Base-by-base conservation (phyloP, 2,329 filamentous ascomycete genomes). In the Domatiomyces catenatus region DNA sequence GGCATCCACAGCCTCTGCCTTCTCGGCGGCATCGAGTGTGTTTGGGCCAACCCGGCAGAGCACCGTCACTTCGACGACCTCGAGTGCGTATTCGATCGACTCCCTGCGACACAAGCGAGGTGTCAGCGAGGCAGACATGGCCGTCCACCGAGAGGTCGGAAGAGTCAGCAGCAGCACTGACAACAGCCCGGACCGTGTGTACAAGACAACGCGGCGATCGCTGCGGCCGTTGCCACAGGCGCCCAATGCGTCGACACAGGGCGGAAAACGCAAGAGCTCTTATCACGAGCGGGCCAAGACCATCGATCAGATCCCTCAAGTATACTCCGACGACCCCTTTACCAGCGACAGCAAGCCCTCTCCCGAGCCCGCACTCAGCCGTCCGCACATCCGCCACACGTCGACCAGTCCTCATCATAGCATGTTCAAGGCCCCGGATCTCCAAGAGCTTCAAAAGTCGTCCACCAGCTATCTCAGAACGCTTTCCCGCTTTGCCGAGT, bases 381-480 rank as follows among this genome's bases (percentile, higher is more conserved):
- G 52, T 62, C 68, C 55, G 61, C 53, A 52, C 60, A 62, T 61
- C n/a, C 56, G 59, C n/a, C 52, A 62, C 49, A 57, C 50, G 19
- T 43, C 51, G 36, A 56, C 57, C 18, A 57, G 58, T 48, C 63
- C 65, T 48, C 58, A 60, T 39, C 59, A 63, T 22, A 63, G 73
- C 10, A 70, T 75, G 2, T 66, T 88, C 15, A 75, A 73, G 6
- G 73, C 77, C 0, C 82, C 86, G 2, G 88, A 95, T 56, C 73
- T 96, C 8, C 79, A 88, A 64, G 82, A 79, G 32, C 74, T 98
- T 17, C 84, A 90, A 52, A 86, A 86, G 59, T 96, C 92, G 0
- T 85, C 90, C 0, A 96, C 92, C 1, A 83, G 84, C 52, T 86
- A 98, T 65, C 75, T 98, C 19, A 82, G 89, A 44, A 89, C 87